phyloP scores from a whole-genome alignment of 305 asterid species.

The Galium porrigens region DNA sequence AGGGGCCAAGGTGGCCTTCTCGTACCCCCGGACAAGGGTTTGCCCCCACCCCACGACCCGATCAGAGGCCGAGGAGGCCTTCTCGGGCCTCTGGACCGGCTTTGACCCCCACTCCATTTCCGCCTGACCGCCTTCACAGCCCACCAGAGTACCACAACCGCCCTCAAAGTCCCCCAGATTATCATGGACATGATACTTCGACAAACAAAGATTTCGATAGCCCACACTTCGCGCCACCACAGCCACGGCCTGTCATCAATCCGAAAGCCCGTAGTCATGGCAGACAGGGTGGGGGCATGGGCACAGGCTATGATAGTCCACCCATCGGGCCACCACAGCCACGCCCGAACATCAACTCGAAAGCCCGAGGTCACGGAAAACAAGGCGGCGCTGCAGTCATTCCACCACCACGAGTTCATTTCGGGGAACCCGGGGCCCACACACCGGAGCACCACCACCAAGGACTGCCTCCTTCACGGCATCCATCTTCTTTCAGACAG shows the following conservation, averaged over 20 bases:
- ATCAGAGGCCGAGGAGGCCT: neutral
- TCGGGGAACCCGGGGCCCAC: neutral
- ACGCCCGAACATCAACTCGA: neutral
- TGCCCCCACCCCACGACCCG: neutral
- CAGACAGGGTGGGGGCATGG: neutral
- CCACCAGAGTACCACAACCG: neutral
- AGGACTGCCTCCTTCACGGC: slow-evolving; percentile 2
- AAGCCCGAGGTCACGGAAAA: neutral
- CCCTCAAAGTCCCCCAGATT: neutral
- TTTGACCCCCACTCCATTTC: neutral
- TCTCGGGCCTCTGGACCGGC: neutral
- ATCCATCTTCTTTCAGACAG: slow-evolving; percentile 13
- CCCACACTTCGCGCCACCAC: neutral
- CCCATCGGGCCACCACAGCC: slow-evolving; percentile 11
- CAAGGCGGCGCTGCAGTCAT: neutral
- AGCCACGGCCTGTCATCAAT: neutral
- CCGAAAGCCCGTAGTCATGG: neutral
- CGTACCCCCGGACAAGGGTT: neutral
- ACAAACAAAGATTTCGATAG: neutral
- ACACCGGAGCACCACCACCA: slow-evolving; percentile 11
- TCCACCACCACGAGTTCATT: neutral
- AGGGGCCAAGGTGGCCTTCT: neutral
- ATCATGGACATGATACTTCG: neutral
- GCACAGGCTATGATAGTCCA: neutral
- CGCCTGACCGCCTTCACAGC: neutral